A percentile compares a stretch with the other conserved stretches of the same genome.
phyloP scores from a whole-genome alignment of 2,329 filamentous ascomycete species.

The Chaetomium olivaceum region DNA sequence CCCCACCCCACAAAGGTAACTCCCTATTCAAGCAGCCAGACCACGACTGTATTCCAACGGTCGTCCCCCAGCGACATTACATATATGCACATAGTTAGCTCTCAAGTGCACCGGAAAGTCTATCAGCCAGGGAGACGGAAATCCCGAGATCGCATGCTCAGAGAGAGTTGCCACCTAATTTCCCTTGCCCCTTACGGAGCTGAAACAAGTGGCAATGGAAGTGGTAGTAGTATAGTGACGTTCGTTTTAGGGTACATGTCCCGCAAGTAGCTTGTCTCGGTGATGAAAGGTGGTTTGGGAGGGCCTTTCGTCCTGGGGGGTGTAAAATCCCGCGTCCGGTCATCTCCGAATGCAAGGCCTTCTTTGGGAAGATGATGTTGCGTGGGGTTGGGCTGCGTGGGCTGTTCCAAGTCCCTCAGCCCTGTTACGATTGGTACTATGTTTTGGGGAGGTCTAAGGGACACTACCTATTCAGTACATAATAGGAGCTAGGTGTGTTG shows the following conservation, averaged over 20 bases:
- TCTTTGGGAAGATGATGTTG: not conserved
- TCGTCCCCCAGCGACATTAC: not conserved
- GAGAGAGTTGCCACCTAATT: not conserved
- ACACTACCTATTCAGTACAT: not conserved
- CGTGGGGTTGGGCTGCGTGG: not conserved
- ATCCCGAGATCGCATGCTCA: not conserved
- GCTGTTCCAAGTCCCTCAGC: not conserved
- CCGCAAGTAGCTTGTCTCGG: not conserved
- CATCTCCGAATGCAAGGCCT: not conserved
- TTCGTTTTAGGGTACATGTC: not conserved
- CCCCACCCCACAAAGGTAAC: not conserved
- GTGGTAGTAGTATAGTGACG: not conserved
- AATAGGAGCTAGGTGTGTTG: not conserved
- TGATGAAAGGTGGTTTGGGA: not conserved
- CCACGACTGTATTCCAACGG: not conserved
- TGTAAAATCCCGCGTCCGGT: constrained; percentile 3
- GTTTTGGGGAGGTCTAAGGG: not conserved
- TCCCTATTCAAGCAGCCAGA: not conserved
- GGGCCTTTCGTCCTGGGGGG: not conserved
- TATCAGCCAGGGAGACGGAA: not conserved
- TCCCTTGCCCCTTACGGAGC: not conserved
- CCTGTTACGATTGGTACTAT: not conserved
- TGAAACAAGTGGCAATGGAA: not conserved
- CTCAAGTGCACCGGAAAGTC: not conserved
- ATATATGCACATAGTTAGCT: not conserved